Evolutionary conservation across 1,284 basidiomycete genomes (phyloP), one percentile per base, ranked within the genome.

Genomic region (Paramarasmius palmivorus): DNA sequence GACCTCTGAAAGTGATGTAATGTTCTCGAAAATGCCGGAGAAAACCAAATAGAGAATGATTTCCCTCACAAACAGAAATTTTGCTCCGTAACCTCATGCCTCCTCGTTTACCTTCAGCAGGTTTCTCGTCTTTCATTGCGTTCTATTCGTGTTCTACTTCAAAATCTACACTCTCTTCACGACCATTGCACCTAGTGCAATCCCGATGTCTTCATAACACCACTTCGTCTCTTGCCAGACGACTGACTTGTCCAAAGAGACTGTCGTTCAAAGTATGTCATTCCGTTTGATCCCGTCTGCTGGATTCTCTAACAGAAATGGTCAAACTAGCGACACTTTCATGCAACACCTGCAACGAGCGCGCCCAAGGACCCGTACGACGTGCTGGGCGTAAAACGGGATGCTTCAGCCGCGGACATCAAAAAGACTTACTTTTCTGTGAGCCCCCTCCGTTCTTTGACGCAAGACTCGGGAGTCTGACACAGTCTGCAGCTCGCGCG

Each of bases 391-490:
- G 90, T 99, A 12, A 82, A 82, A 62, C 86, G 87, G 64, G 93
- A 95, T 69, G 92, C 96, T 42, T 81, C 85, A 23, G 69, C 86
- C 17, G 84, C 88, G 40, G 95, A 99, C 61, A 98, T 99, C 66
- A 99, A 99, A 82, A 96, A 97, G 72, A 83, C 84, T 1, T 99
- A 99, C 72, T 99, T 98, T 70, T 81, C 88, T 63, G 95, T 95
- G 67, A 65, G 87, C 49, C 38, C 22, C 25, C 22, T 40, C 14
- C n/a, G 37, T 49, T 22, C 25, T 15, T 25, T 51, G 34, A 26
- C 25, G 48, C 52, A 42, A 25, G 46, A 35, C 52, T 45, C 34
- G 49, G 23, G 63, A 49, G 45, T 52, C 53, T 58, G 29, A 64
- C 34, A 44, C 29, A 35, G 38, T 15, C 39, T 44, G 34, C 64